Percentiles rank a stretch among this genome's conserved stretches.
phyloP scores from a whole-genome alignment of 176 grass and related monocot genomes.

The Carex kokanica region DNA sequence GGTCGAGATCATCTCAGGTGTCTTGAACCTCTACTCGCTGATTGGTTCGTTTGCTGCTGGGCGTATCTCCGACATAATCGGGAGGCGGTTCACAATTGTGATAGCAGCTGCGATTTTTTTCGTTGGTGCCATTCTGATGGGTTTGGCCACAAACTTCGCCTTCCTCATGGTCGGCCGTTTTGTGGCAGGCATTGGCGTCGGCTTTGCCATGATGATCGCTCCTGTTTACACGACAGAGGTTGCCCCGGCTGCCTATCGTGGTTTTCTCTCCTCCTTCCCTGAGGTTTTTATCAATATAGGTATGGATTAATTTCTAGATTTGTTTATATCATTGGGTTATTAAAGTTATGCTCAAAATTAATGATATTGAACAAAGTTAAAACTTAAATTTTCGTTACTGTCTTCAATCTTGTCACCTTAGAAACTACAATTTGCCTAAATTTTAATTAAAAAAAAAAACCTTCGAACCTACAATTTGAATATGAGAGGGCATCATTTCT shows the following conservation, averaged over 20 bases:
- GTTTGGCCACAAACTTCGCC: conserved; percentile 33
- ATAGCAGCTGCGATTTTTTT: conserved; percentile 62
- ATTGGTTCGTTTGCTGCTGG: conserved; percentile 66
- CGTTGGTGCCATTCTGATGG: conserved; percentile 50
- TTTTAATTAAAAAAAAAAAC: no score
- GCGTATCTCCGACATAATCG: conserved; percentile 61
- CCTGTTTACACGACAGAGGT: conserved; percentile 68
- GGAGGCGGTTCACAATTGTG: conserved; percentile 54
- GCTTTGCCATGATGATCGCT: conserved; percentile 64
- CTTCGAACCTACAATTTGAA: background rate
- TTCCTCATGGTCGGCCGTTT: conserved; percentile 48
- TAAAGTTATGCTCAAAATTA: background rate
- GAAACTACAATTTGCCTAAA: background rate
- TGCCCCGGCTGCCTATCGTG: conserved; percentile 54
- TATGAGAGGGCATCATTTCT: background rate
- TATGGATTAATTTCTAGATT: background rate
- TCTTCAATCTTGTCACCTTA: no score
- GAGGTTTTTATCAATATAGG: conserved; percentile 44
- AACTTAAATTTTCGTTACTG: background rate
- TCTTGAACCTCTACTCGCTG: conserved; percentile 68
- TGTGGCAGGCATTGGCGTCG: conserved; percentile 54
- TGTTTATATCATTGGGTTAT: background rate
- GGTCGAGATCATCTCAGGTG: conserved; percentile 65
- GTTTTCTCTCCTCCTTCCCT: conserved; percentile 54
- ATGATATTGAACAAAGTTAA: background rate